Evolutionary conservation across 108 stramenopile genomes (phyloP), one percentile per base, ranked within the genome.

Genomic region (Ochromonas danica): DNA sequence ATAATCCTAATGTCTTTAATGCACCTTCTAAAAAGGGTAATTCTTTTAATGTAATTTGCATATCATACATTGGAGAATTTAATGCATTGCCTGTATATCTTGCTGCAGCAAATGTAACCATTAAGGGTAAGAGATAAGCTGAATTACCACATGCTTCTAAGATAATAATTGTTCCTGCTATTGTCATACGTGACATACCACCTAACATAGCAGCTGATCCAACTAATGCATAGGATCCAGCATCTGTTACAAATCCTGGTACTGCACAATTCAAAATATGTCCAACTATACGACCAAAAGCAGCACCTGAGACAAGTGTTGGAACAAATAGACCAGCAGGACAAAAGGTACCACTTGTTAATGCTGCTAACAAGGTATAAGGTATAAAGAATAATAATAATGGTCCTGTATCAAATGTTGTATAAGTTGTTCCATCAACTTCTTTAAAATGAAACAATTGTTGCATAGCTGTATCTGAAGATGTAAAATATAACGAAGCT

Each of bases 11-110:
- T 6, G 70, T 17, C 36, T 0, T 17, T 35, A 65, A 78, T 28
- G 81, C 81, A 80, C 83, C 51, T 60, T 84, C 77, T 1, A 85
- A 80, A 78, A 85, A 85, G 1, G 85, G 85, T 42, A 83, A 84
- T 60, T 78, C 81, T 39, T 83, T 83, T 31, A 81, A 71, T 61
- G 42, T 65, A 31, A 75, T 75, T 3, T 75, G 72, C 72, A 75
- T 75, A 33, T 75, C 72, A 41, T 75, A 75, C 43, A 75, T 45
- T 22, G 45, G 45, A 14, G 6, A 6, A 36, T 75, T 75, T 6
- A 75, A 30, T 10, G 72, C 72, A 75, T 75, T 75, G 28, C 72
- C 72, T 10, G 72, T 33, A 60, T 75, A 75, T 33, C 72, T 3
- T 6, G 72, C 72, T 10, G 72, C 72, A 14, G 45, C 72, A 25